Base-by-base conservation (phyloP, 1,284 basidiomycete genomes). In the Sanguinoderma infundibulare region DNA sequence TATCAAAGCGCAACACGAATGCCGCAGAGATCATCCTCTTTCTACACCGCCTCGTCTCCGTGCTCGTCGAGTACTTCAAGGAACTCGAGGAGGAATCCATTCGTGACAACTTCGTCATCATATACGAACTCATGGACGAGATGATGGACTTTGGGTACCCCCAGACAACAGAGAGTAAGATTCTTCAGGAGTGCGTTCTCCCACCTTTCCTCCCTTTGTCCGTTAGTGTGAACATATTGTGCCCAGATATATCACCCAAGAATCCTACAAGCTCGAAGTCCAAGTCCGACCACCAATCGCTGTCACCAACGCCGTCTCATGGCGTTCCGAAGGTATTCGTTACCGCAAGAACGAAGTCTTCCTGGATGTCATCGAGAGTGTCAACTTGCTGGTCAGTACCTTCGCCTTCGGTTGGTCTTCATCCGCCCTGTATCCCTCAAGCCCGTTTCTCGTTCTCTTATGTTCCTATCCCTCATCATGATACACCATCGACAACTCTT, bases 131-230 rank as follows among this genome's bases (percentile, higher is more conserved):
- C 54, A 85, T 99, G 79, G 98, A 99, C 74, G 97, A 99, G 82
- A 98, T 99, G 95, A 98, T 99, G 96, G 97, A 99, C 81, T 99
- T 98, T 79, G 98, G 98, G 14, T 98, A 95, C 75, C 97, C 97
- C 0, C 98, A 99, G 77, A 99, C 98, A 30, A 99, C 98, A 24
- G 98, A 99, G 81, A 96, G 92, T 83, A 99, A 99, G 83, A 99
- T 99, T 70, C 78, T 99, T 60, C 97, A 98, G 78, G 98, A 98
- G 90, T 95, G 67, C 69, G 90, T 82, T 10, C 40, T 35, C 40
- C 7, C 24, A 24, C 12, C 47, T 22, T 12, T 51, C 53, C 5
- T 30, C 35, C 34, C 3, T 39, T 17, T 30, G 7, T 53, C 28
- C 39, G 34, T 28, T n/a, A 24, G 26, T 50, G 46, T 32, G 35